Conservation (phyloP, 2,329 filamentous ascomycete species). For the Ascochyta rabiei region DNA sequence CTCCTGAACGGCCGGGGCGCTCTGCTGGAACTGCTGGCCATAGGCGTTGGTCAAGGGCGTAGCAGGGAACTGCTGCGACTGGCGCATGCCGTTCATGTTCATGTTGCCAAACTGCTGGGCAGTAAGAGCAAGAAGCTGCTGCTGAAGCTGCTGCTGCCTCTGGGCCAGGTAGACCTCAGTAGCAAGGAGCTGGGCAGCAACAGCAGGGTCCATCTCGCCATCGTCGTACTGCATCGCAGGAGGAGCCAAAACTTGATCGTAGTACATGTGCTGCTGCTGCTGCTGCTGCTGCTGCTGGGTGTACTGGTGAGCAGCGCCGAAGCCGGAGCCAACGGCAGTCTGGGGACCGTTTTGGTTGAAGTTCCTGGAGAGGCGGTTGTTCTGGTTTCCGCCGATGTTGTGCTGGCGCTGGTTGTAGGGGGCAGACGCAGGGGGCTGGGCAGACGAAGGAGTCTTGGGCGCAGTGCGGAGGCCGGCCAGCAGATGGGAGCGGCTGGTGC, state of each 20-base stretch:
- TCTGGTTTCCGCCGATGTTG: constrained; percentile 40
- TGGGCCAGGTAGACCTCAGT: constrained; percentile 92
- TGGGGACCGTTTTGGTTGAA: constrained; percentile 59
- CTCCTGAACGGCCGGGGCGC: constrained; percentile 68
- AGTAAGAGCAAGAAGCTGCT: constrained; percentile 86
- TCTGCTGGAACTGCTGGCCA: constrained; percentile 69
- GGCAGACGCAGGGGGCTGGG: constrained; percentile 67
- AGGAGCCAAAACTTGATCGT: constrained; percentile 88
- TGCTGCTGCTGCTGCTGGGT: constrained; percentile 44
- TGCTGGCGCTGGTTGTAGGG: constrained; percentile 64
- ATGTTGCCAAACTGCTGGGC: constrained; percentile 59
- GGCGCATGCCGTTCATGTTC: constrained; percentile 62
- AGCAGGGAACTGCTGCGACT: constrained; percentile 58
- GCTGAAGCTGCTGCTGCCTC: constrained; percentile 92
- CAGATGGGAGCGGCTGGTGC: constrained; percentile 92
- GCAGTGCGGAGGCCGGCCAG: constrained; percentile 92
- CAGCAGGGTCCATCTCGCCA: constrained; percentile 79
- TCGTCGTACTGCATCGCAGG: constrained; percentile 75
- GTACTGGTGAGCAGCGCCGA: constrained; percentile 55
- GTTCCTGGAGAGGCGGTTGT: constrained; percentile 53
- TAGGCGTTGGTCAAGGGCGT: constrained; percentile 65
- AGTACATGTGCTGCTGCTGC: constrained; percentile 55
- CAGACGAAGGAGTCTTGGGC: constrained; percentile 78
- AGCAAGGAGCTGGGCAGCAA: constrained; percentile 87
- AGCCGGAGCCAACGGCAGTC: constrained; percentile 63